Evolutionary conservation across 163 green algal species (phyloP), one percentile per base, ranked within the genome.

Genomic region (Chlamydomonas reinhardtii): DNA sequence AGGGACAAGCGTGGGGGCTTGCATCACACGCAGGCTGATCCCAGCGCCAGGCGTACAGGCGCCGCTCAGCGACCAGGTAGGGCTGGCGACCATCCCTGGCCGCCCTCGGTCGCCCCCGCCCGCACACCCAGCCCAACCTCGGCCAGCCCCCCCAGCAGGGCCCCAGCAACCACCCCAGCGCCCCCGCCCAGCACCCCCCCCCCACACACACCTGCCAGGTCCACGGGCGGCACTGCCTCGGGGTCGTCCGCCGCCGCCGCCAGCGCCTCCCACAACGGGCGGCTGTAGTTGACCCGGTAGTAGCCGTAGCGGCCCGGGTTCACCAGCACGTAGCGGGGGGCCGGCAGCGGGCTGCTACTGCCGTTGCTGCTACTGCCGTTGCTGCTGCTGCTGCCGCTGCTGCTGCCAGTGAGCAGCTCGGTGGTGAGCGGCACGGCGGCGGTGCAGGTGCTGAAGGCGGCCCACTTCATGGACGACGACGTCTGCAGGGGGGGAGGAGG

Each of bases 261-360:
- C 59, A 87, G 72, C 37, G 6, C 22, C 24, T 24, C 27, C 82
- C 82, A 87, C n/a, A 87, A 16, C 37, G 64, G 54, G 14, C 14
- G 24, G 35, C 56, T 73, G 82, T 87, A 87, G 59, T 82, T 87
- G 39, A 31, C n/a, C 4, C 82, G 72, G 82, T 82, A 87, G 61
- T 76, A 82, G 37, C 82, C 82, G 82, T 87, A 87, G 8, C 82
- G 82, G 14, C 82, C 82, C 24, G 82, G 82, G 73, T 87, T 87
- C 16, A 69, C 61, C 4, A 87, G 6, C 2, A 82, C 31, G 31
- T 82, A 87, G 19, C 54, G 31, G 14, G 76, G 74, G 12, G 22
- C 22, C 22, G 17, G 29, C 66, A 22, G 17, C 31, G n/a, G n/a
- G 29, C 66, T 11, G 4, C n/a, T 56, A 17, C 48, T 56, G 48